A percentile compares a stretch with the other conserved stretches of the same genome.
Conservation (phyloP, 2,329 filamentous ascomycete species). For the Lecanosticta acicola region DNA sequence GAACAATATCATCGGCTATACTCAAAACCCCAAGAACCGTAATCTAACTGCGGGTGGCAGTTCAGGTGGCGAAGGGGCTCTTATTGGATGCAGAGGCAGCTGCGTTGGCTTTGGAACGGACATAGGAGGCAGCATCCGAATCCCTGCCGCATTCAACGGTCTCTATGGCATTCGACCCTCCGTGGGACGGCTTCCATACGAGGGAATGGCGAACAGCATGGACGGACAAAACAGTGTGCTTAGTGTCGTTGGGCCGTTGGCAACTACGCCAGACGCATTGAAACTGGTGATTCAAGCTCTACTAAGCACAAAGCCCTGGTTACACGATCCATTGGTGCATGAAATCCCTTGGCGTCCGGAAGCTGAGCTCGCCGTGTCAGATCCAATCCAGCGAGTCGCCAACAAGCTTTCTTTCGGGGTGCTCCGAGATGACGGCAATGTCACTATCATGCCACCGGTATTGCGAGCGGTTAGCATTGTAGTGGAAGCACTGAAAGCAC, state of each 20-base stretch:
- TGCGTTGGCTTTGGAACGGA: constrained; percentile 56
- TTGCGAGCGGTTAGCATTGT: constrained; percentile 49
- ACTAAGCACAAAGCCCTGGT: constrained; percentile 57
- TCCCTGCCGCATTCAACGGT: constrained; percentile 56
- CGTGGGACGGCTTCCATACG: constrained; percentile 42
- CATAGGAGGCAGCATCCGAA: constrained; percentile 49
- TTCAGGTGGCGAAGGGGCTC: constrained; percentile 55
- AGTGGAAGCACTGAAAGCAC: constrained; percentile 43
- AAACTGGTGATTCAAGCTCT: constrained; percentile 53
- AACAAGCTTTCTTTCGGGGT: constrained; percentile 51
- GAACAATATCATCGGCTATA: constrained; percentile 57
- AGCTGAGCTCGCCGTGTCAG: constrained; percentile 35
- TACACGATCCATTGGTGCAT: constrained; percentile 58
- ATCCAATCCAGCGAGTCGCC: constrained; percentile 21
- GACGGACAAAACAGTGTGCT: constrained; percentile 59
- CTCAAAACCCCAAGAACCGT: constrained; percentile 53
- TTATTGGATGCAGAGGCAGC: constrained; percentile 50
- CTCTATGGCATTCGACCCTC: constrained; percentile 54
- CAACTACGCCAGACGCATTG: constrained; percentile 50
- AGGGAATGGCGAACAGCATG: constrained; percentile 57
- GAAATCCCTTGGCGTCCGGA: constrained; percentile 61
- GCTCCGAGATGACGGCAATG: constrained; percentile 47
- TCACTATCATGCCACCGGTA: constrained; percentile 54
- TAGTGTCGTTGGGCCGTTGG: constrained; percentile 60
- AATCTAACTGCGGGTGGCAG: constrained; percentile 52